These are phyloP conservation scores for Fusarium metavorans DNA, from an alignment of 2,329 filamentous ascomycete species.

Conservation along the genomic window DNA sequence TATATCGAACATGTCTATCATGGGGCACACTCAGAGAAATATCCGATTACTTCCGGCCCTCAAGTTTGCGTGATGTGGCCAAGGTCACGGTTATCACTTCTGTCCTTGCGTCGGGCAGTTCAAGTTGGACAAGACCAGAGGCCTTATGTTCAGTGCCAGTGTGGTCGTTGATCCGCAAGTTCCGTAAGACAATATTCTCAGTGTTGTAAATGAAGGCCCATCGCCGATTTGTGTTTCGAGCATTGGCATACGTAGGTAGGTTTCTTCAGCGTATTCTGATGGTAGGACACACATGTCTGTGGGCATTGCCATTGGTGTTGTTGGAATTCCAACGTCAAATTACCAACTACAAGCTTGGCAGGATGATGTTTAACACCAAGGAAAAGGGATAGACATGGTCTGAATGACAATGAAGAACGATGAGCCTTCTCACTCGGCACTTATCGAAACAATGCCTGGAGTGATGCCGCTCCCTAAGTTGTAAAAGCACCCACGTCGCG, in stretches of 20 bases:
- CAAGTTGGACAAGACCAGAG: background rate
- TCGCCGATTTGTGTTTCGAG: background rate
- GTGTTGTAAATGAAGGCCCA: too few relatives aligned
- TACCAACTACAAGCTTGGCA: background rate
- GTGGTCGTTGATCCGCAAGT: too few relatives aligned
- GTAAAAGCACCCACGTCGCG: too few relatives aligned
- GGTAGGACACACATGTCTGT: background rate
- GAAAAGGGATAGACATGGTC: too few relatives aligned
- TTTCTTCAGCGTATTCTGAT: background rate
- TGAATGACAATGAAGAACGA: background rate
- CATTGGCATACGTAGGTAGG: background rate
- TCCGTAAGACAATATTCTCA: background rate
- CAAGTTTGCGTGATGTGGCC: background rate
- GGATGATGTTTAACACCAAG: background rate
- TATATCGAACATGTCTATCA: background rate
- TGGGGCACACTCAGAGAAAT: background rate
- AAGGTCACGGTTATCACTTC: background rate
- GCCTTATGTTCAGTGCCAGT: background rate
- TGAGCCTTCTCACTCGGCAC: background rate
- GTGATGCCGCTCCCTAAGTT: background rate
- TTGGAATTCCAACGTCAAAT: background rate
- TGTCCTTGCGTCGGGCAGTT: background rate
- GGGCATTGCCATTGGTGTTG: background rate
- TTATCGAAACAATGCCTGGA: background rate
- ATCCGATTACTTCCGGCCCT: background rate